Conservation (phyloP, 2,329 filamentous ascomycete species). For the Peltaster fructicola region DNA sequence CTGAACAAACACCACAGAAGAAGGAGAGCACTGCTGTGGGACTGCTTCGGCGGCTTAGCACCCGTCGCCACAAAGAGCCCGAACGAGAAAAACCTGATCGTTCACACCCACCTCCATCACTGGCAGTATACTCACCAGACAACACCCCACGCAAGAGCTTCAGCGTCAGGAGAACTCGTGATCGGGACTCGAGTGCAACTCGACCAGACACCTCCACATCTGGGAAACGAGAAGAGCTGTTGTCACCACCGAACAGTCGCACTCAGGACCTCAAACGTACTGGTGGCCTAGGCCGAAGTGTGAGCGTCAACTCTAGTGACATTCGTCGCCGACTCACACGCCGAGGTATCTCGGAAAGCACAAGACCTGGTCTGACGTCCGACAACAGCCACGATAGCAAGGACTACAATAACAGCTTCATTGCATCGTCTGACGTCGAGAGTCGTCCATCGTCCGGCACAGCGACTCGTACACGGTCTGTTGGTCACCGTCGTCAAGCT, state of each 20-base stretch:
- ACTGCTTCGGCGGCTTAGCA: slow-evolving; percentile 78
- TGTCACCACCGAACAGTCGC: slow-evolving; percentile 43
- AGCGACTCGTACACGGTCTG: slow-evolving; percentile 62
- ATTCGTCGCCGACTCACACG: slow-evolving; percentile 47
- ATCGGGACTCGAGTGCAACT: slow-evolving; percentile 28
- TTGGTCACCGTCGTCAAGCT: slow-evolving; percentile 76
- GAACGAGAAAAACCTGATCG: slow-evolving; percentile 26
- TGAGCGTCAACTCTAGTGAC: slow-evolving; percentile 81
- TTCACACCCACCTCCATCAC: slow-evolving; percentile 52
- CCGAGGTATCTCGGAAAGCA: slow-evolving; percentile 36
- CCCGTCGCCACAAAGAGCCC: slow-evolving; percentile 45
- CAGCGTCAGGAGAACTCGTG: slow-evolving; percentile 51
- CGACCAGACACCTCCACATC: slow-evolving; percentile 38
- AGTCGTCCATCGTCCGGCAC: slow-evolving; percentile 28
- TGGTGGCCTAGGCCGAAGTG: slow-evolving; percentile 64
- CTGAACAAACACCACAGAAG: slow-evolving; percentile 36
- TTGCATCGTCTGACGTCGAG: slow-evolving; percentile 34
- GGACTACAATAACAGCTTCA: slow-evolving; percentile 13
- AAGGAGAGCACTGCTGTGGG: slow-evolving; percentile 80
- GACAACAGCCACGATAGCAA: slow-evolving; percentile 14
- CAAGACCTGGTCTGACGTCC: slow-evolving; percentile 13
- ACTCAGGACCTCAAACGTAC: slow-evolving; percentile 3
- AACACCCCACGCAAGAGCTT: slow-evolving; percentile 74
- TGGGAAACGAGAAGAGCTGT: slow-evolving; percentile 36
- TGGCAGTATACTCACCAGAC: slow-evolving; percentile 63